These are phyloP conservation scores for Phytopythium montanum DNA, from an alignment of 352 stramenopile species.

Conservation along the genomic window DNA sequence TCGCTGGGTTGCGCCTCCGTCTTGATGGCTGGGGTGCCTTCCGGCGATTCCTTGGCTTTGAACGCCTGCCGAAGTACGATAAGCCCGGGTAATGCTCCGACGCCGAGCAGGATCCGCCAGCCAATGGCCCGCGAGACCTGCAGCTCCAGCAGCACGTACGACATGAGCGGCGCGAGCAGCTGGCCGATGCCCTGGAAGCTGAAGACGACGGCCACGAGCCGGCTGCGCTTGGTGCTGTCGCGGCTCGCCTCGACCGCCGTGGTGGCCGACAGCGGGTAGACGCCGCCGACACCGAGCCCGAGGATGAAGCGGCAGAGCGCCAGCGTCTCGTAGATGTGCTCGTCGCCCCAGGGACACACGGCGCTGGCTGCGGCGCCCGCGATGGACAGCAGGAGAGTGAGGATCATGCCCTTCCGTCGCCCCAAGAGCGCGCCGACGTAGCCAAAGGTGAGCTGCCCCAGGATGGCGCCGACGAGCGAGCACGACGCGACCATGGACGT, in stretches of 20 bases:
- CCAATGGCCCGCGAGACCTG: conserved; percentile 27
- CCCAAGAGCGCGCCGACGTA: conserved; percentile 72
- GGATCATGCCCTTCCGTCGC: conserved; percentile 68
- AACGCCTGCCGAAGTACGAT: conserved; percentile 55
- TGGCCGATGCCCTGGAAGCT: conserved; percentile 65
- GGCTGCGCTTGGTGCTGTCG: conserved; percentile 53
- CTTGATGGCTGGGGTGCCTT: neutral
- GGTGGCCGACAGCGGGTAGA: conserved; percentile 80
- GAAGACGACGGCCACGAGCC: conserved; percentile 59
- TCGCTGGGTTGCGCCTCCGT: neutral
- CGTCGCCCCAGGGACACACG: conserved; percentile 48
- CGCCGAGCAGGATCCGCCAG: conserved; percentile 52
- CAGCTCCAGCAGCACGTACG: conserved; percentile 53
- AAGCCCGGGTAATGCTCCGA: conserved; percentile 51
- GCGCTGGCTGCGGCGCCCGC: conserved; percentile 50
- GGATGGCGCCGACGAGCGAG: conserved; percentile 75
- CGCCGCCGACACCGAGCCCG: conserved; percentile 72
- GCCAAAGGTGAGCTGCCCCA: conserved; percentile 75
- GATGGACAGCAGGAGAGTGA: conserved; percentile 71
- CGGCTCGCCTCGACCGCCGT: conserved; percentile 52
- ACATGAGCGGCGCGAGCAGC: conserved; percentile 50
- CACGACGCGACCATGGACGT: conserved; percentile 66
- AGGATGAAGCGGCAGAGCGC: conserved; percentile 68
- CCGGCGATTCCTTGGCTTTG: conserved; percentile 33
- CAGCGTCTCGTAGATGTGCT: conserved; percentile 60